Conservation (phyloP, 495 filamentous ascomycete species). For the Bryoglossum gracile region DNA sequence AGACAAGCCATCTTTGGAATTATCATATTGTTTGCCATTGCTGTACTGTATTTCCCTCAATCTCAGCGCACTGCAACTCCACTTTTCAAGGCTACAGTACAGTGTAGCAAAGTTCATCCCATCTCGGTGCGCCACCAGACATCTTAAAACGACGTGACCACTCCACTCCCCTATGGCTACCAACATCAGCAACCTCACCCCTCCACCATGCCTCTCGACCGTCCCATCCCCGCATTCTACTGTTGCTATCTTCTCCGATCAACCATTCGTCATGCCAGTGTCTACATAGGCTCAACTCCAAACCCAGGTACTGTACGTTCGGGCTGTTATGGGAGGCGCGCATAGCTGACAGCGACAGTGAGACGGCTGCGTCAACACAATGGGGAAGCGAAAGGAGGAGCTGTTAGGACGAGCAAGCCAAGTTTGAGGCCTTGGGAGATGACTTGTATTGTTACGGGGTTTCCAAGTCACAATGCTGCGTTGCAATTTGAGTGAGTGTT, state of each 20-base stretch:
- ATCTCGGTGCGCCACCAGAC: too few relatives aligned
- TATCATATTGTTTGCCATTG: too few relatives aligned
- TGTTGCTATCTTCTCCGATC: constrained; percentile 81
- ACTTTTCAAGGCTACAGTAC: too few relatives aligned
- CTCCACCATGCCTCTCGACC: constrained; percentile 22
- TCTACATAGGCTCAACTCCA: constrained; percentile 90
- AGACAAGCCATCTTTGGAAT: too few relatives aligned
- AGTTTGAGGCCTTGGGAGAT: constrained; percentile 89
- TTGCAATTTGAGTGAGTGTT: constrained; percentile 91
- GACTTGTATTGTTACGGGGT: constrained; percentile 79
- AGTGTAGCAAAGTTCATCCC: too few relatives aligned
- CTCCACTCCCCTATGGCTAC: not conserved
- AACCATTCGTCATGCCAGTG: constrained; percentile 49
- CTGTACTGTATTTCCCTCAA: too few relatives aligned
- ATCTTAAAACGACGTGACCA: not conserved
- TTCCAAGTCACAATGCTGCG: constrained; percentile 77
- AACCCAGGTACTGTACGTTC: constrained; percentile 46
- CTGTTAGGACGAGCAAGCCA: constrained; percentile 57
- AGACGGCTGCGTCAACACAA: constrained; percentile 87
- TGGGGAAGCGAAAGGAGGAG: constrained; percentile 70
- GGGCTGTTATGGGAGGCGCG: not conserved
- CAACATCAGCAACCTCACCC: constrained; percentile 1
- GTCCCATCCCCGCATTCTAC: constrained; percentile 48
- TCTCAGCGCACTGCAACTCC: too few relatives aligned
- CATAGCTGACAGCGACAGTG: constrained; percentile 17